phyloP scores from a whole-genome alignment of 495 filamentous ascomycete genomes.

The Corynascus novoguineensis region DNA sequence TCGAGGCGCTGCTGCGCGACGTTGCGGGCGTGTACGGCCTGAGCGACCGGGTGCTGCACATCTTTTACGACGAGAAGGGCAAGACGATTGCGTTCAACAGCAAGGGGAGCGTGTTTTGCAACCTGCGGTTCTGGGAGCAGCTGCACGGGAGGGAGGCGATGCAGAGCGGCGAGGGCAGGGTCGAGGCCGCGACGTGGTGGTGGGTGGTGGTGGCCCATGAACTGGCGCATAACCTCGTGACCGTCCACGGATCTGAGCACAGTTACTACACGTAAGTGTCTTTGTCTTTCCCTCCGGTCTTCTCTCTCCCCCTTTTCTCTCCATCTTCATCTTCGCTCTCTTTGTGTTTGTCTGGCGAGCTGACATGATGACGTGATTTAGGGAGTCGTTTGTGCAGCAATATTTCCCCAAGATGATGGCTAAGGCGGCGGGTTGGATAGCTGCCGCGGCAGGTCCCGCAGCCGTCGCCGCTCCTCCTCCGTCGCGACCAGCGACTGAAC shows the following conservation, averaged over 20 bases:
- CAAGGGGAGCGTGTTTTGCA: slow-evolving; percentile 85
- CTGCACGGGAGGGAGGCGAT: slow-evolving; percentile 48
- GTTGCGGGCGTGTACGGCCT: slow-evolving; percentile 66
- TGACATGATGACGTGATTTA: slow-evolving; percentile 19
- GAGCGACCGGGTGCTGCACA: slow-evolving; percentile 56
- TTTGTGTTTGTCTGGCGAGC: not conserved
- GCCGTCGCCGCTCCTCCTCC: not conserved
- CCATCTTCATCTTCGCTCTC: not conserved
- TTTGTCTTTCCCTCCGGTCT: too few relatives aligned
- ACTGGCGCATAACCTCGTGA: slow-evolving; percentile 86
- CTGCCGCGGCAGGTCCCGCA: not conserved
- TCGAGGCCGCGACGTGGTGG: slow-evolving; percentile 64
- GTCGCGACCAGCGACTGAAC: not conserved
- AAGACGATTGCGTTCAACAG: slow-evolving; percentile 84
- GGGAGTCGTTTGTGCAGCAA: slow-evolving; percentile 47
- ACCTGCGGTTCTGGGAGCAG: slow-evolving; percentile 78
- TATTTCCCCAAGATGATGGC: slow-evolving; percentile 47
- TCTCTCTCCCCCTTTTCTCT: too few relatives aligned
- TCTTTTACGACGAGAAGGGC: slow-evolving; percentile 77
- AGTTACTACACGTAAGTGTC: slow-evolving; percentile 70
- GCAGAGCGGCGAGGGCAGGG: slow-evolving; percentile 38
- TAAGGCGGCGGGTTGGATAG: slow-evolving; percentile 27
- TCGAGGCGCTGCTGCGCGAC: slow-evolving; percentile 65
- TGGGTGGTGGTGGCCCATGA: slow-evolving; percentile 91
- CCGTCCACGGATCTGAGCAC: slow-evolving; percentile 72